Evolutionary conservation across 2,329 filamentous ascomycete genomes (phyloP), one percentile per base, ranked within the genome.

Genomic region (Monosporascus sp.): DNA sequence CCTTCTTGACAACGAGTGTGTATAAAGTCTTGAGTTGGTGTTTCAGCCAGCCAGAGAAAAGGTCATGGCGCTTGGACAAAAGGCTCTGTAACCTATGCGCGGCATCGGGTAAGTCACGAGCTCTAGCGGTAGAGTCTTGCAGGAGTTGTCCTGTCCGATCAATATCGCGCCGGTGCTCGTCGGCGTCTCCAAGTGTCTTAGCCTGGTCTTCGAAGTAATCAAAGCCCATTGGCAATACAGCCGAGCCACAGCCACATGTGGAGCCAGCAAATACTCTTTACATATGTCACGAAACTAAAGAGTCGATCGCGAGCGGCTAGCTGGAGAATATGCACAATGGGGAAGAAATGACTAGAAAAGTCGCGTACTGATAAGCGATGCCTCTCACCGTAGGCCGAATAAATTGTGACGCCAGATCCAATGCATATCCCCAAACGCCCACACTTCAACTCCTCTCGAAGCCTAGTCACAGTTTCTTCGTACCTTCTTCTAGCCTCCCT

Each of bases 11-110:
- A 7, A 52, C 49, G 20, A 54, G 48, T 20, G 50, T 27, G 36
- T 58, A 55, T 5, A 60, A 24, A 11, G 51, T 48, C 18, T 60
- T n/a, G 34, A 61, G 58, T 18, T 57, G 53, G n/a, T 54, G 31
- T 11, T 51, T 52, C 24, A 58, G 18, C 42, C 50, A 55, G 36
- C 34, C 31, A 2, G 51, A 38, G 39, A 49, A 54, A 25, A 59
- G 50, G 5, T 53, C 51, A 7, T 52, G 47, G 5, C 54, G 55
- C 22, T 55, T 52, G 3, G 39, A 37, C 48, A 42, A 54, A 48
- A 52, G 15, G 4, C 2, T 5, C 18, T 50, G 37, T 31, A 55
- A n/a, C 18, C 50, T 50, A 15, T 34, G 18, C 4, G 48, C 38
- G 11, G 52, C 48, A 36, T 56, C 22, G 6, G 45, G 38, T 46